Evolutionary conservation across 805 yeast species (phyloP).

Genomic region (Lachancea meyersii): DNA sequence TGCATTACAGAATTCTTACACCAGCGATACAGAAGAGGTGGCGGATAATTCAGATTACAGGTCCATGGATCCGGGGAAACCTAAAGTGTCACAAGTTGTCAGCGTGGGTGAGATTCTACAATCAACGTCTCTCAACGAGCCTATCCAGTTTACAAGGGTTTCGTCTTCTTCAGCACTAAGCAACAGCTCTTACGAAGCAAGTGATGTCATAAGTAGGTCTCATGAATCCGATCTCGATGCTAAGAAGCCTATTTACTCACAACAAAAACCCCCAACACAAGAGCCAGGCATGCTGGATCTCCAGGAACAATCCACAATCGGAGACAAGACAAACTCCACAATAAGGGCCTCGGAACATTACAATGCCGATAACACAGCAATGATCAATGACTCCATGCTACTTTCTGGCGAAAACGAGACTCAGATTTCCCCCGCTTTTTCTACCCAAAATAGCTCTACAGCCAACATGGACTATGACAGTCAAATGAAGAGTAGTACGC

Average conservation of each 20-base stretch:
- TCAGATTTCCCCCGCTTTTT: conserved; percentile 4
- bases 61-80: conserved; percentile 45
- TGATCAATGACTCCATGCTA: conserved; percentile 6
- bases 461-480: conserved; percentile 3
- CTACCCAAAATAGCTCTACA: conserved; percentile 6
- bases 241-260: neutral
- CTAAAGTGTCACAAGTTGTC: conserved; percentile 10
- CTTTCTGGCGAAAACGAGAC: conserved; percentile 4
- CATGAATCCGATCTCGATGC: neutral
- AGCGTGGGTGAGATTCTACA: conserved; percentile 6
- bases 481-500: conserved; percentile 7
- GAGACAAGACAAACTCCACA: conserved; percentile 25
- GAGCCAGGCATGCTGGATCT: conserved; percentile 4
- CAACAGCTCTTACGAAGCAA: conserved; percentile 17
- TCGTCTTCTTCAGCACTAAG: conserved; percentile 33
- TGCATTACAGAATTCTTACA: conserved; percentile 33
- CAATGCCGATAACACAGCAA: conserved; percentile 6
- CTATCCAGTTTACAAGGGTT: conserved; percentile 38
- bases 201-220: conserved; percentile 1
- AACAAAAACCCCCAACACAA: neutral
- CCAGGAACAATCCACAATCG: conserved; percentile 15
- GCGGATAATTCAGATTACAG: conserved; percentile 18
- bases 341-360: conserved; percentile 18
- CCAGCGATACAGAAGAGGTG: conserved; percentile 1
- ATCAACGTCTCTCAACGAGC: conserved; percentile 34